Conservation (phyloP, 1,139 yeast species). For the Williopsis jadinii region DNA sequence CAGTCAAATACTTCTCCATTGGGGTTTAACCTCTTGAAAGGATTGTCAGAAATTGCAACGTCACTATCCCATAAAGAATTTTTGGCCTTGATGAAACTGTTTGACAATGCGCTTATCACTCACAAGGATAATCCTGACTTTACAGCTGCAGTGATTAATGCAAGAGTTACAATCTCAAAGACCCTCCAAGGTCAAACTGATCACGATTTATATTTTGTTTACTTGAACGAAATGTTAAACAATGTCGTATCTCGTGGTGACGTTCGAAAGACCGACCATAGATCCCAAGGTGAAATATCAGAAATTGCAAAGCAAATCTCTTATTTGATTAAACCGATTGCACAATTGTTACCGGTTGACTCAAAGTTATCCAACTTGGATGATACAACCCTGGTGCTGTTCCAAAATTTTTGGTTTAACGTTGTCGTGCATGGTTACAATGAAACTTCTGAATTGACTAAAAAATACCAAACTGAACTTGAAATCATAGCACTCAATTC, state of each 20-base stretch:
- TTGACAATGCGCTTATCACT: slow-evolving; percentile 32
- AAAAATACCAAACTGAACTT: slow-evolving; percentile 40
- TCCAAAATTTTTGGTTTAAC: slow-evolving; percentile 92
- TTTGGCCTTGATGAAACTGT: slow-evolving; percentile 38
- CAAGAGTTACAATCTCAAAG: slow-evolving; percentile 49
- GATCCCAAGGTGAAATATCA: slow-evolving; percentile 73
- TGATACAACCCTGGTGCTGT: slow-evolving; percentile 29
- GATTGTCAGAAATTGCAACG: slow-evolving; percentile 47
- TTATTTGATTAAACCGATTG: slow-evolving; percentile 63
- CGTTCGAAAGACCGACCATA: slow-evolving; percentile 68
- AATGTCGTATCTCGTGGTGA: slow-evolving; percentile 77
- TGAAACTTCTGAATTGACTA: slow-evolving; percentile 48
- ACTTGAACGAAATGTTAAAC: slow-evolving; percentile 59
- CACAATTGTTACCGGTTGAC: slow-evolving; percentile 58
- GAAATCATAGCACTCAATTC: slow-evolving; percentile 76
- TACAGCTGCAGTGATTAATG: slow-evolving; percentile 34
- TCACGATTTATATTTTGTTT: slow-evolving; percentile 46
- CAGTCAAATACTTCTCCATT: slow-evolving; percentile 33
- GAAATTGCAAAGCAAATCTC: slow-evolving; percentile 74
- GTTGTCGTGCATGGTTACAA: slow-evolving; percentile 88
- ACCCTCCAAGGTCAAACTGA: slow-evolving; percentile 31
- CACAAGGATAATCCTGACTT: slow-evolving; percentile 29
- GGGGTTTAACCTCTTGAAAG: slow-evolving; percentile 39
- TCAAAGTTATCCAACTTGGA: slow-evolving; percentile 24
- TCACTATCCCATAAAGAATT: slow-evolving; percentile 47